phyloP scores from a whole-genome alignment of 176 grass and related monocot genomes.

The Tuctoria greenei region DNA sequence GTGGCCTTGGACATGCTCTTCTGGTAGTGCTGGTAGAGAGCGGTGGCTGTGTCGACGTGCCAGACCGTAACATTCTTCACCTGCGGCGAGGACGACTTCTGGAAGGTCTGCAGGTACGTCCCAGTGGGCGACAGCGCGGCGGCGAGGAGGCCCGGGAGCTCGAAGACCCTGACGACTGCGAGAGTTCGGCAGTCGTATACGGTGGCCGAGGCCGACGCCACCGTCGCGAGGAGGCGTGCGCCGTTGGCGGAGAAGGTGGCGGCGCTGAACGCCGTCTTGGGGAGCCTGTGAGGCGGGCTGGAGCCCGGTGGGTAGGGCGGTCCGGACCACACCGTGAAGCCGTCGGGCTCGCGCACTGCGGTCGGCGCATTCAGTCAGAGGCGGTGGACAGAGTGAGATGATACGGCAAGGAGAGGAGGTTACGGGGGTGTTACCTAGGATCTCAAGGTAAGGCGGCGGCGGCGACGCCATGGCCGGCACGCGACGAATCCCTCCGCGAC shows the following conservation, averaged over 20 bases:
- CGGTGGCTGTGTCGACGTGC: slow-evolving; percentile 53
- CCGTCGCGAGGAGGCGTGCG: slow-evolving; percentile 64
- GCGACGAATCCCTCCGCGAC: slow-evolving; percentile 10
- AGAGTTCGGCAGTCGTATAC: slow-evolving; percentile 62
- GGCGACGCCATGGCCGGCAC: slow-evolving; percentile 35
- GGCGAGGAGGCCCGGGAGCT: slow-evolving; percentile 68
- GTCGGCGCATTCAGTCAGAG: slow-evolving; percentile 33
- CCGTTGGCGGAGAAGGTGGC: slow-evolving; percentile 66
- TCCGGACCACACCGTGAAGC: slow-evolving; percentile 80
- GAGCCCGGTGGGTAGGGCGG: slow-evolving; percentile 62
- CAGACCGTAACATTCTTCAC: slow-evolving; percentile 88
- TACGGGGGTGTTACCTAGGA: slow-evolving; percentile 47
- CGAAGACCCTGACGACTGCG: slow-evolving; percentile 61
- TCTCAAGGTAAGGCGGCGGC: slow-evolving; percentile 40
- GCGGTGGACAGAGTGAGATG: not conserved
- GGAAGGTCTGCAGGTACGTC: slow-evolving; percentile 84
- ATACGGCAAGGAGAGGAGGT: not conserved
- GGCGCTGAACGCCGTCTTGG: slow-evolving; percentile 53
- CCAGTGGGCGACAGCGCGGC: slow-evolving; percentile 70
- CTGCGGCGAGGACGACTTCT: slow-evolving; percentile 71
- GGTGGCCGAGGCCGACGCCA: slow-evolving; percentile 48
- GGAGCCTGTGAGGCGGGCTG: slow-evolving; percentile 53
- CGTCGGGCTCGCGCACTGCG: slow-evolving; percentile 78
- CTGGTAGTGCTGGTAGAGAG: slow-evolving; percentile 72
- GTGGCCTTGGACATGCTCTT: slow-evolving; percentile 85